phyloP scores from a whole-genome alignment of 345 rosid species.

The Balakata baccata region DNA sequence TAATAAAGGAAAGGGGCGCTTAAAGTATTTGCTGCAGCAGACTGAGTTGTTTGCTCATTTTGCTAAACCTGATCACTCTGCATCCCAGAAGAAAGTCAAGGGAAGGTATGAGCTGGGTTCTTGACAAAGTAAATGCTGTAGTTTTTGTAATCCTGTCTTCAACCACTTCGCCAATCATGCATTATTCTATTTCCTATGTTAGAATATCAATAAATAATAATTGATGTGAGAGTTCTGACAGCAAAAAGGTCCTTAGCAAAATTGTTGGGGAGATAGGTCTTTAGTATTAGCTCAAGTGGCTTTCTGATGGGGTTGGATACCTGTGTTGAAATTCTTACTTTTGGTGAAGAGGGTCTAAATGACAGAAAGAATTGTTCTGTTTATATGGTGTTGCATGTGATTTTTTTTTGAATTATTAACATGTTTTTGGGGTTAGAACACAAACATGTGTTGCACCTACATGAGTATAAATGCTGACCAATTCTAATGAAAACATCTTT shows the following conservation, averaged over 20 bases:
- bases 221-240: background rate
- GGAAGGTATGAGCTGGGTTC: constrained; percentile 57
- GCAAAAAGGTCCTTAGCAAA: background rate
- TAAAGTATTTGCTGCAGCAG: constrained; percentile 90
- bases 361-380: background rate
- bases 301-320: background rate
- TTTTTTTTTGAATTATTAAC: background rate
- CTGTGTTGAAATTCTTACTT: background rate
- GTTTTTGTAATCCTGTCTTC: background rate
- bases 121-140: background rate
- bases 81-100: constrained; percentile 66
- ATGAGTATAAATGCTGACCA: background rate
- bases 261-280: background rate
- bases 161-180: background rate
- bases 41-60: constrained; percentile 96
- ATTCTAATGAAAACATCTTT: constrained; percentile 2
- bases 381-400: background rate
- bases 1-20: constrained; percentile 78
- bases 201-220: background rate
- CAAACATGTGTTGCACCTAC: background rate
- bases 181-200: background rate
- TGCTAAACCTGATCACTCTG: constrained; percentile 77
- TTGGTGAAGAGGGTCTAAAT: background rate
- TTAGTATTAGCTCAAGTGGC: background rate
- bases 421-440: background rate